These are phyloP conservation scores for Diddensiella transvaalensis DNA, from an alignment of 805 yeast genomes.

Conservation along the genomic window DNA sequence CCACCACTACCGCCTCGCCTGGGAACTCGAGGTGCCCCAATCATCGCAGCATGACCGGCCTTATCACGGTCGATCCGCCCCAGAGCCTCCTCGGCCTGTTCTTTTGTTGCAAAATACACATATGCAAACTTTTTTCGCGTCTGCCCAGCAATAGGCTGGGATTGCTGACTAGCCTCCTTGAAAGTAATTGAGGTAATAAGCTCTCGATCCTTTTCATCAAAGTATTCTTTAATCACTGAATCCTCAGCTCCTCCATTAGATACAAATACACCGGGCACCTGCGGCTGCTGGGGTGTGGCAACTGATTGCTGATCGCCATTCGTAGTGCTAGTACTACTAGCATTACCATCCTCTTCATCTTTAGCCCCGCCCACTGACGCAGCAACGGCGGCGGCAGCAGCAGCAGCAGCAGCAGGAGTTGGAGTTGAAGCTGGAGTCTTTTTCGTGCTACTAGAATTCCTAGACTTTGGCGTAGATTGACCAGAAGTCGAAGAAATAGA, in stretches of 20 bases:
- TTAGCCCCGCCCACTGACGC: slow-evolving; percentile 1
- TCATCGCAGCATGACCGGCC: slow-evolving; percentile 30
- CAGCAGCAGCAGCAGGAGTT: background rate
- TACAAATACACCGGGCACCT: slow-evolving; percentile 38
- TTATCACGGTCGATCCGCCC: slow-evolving; percentile 32
- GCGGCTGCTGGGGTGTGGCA: background rate
- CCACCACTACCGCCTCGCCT: background rate
- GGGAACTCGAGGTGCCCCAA: slow-evolving; percentile 10
- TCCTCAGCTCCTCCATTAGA: slow-evolving; percentile 33
- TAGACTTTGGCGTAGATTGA: background rate
- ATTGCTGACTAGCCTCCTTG: slow-evolving; percentile 24
- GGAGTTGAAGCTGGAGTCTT: slow-evolving; percentile 2
- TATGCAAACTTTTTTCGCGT: slow-evolving; percentile 36
- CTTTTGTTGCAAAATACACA: slow-evolving; percentile 36
- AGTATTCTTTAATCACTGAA: slow-evolving; percentile 28
- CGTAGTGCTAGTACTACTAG: background rate
- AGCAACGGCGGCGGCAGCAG: slow-evolving; percentile 5
- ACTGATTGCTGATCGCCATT: slow-evolving; percentile 1
- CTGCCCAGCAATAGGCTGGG: no score
- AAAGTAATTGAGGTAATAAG: slow-evolving; percentile 31
- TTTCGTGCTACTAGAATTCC: background rate
- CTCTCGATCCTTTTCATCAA: slow-evolving; percentile 33
- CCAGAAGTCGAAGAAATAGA: background rate
- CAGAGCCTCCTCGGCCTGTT: slow-evolving; percentile 36
- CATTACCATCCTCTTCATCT: background rate